Evolutionary conservation across 306 rosid genomes (phyloP).

Genomic region (Gastrolobium villosum): DNA sequence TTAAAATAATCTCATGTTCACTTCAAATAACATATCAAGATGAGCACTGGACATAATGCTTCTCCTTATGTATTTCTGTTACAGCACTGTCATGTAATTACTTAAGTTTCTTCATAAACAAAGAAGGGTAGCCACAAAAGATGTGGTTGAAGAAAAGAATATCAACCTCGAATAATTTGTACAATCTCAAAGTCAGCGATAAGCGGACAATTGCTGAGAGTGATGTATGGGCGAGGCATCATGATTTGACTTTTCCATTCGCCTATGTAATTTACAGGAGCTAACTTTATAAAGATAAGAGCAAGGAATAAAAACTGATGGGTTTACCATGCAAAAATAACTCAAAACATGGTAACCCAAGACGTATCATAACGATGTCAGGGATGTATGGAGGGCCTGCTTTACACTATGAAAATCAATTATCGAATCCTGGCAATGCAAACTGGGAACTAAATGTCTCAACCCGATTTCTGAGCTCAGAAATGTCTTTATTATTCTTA

Average conservation of each 20-base stretch:
- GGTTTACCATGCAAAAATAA: constrained; percentile 42
- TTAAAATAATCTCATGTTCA: background rate
- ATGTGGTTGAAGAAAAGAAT: constrained; percentile 9
- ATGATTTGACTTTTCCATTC: constrained; percentile 12
- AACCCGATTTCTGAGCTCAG: constrained; percentile 70
- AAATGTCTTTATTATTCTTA: constrained; percentile 67
- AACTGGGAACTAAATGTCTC: constrained; percentile 80
- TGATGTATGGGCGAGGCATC: constrained; percentile 31
- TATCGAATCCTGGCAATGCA: constrained; percentile 87
- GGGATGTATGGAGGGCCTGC: constrained; percentile 18
- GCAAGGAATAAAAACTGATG: background rate
- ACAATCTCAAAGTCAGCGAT: constrained; percentile 38
- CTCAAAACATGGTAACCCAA: constrained; percentile 43
- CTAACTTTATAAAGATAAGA: constrained; percentile 4
- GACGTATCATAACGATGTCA: constrained; percentile 27
- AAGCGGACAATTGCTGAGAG: constrained; percentile 7
- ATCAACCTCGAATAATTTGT: constrained; percentile 39
- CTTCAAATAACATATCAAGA: background rate
- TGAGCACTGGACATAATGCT: background rate
- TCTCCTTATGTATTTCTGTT: constrained; percentile 10
- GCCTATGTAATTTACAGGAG: constrained; percentile 49
- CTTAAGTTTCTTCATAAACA: constrained; percentile 43
- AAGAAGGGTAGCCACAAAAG: constrained; percentile 43
- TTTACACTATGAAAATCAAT: constrained; percentile 45
- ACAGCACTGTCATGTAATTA: constrained; percentile 21